Percentiles rank a stretch among this genome's conserved stretches.
phyloP scores from a whole-genome alignment of 2,329 filamentous ascomycete species.

The Ophiostoma sp. region DNA sequence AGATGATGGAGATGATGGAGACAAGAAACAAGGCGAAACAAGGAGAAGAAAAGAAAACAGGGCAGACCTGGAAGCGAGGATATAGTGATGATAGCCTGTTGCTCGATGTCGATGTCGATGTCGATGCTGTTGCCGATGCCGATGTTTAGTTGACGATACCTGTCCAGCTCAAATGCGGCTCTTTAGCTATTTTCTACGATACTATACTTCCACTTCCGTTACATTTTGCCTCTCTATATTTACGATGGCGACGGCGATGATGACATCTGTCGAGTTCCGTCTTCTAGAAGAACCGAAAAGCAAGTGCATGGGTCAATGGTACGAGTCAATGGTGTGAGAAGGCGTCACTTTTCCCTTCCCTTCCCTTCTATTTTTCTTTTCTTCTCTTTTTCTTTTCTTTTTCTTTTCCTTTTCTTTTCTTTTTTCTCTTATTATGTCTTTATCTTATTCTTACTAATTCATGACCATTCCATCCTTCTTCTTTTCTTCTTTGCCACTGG shows the following conservation, averaged over 20 bases:
- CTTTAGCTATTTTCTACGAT: not conserved
- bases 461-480: not conserved
- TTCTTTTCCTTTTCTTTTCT: not conserved
- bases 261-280: not conserved
- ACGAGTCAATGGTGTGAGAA: not conserved
- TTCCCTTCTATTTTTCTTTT: not conserved
- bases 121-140: not conserved
- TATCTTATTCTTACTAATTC: too few relatives aligned
- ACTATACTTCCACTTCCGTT: not conserved
- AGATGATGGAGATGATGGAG: too few relatives aligned
- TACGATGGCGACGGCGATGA: not conserved
- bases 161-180: not conserved
- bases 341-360: not conserved
- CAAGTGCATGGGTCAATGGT: not conserved
- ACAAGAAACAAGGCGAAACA: not conserved
- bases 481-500: not conserved
- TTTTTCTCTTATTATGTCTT: not conserved
- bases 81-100: not conserved
- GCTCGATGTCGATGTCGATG: not conserved
- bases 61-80: not conserved
- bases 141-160: not conserved
- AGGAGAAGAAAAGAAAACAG: not conserved
- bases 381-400: not conserved
- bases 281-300: not conserved
- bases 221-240: conserved; percentile 7